Base-by-base conservation (phyloP, 2,329 filamentous ascomycete genomes). In the Verticillium nubilum region DNA sequence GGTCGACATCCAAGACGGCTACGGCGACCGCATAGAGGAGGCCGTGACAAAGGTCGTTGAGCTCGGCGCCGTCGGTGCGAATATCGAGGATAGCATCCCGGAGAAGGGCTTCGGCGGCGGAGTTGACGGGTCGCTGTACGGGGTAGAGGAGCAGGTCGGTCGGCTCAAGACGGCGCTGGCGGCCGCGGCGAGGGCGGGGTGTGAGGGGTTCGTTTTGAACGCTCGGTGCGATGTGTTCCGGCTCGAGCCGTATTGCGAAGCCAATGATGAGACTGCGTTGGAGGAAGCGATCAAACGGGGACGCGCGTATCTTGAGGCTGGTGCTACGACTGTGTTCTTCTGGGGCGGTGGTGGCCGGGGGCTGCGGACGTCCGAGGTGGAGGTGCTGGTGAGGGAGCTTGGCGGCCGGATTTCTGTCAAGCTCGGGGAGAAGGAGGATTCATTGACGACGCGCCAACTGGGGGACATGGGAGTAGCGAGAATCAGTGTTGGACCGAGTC, bases 1-100 rank as follows among this genome's bases (percentile, higher is more conserved):
- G 0, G 81, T 80, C 5, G 85, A 88, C 65, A 67, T 87, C 2
- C 84, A 87, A 68, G 85, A 88, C 64, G 85, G 84, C 0, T 87
- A 86, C 61, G 80, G 78, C 2, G 69, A 76, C 2, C 66, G 67
- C 23, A 74, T 84, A 2, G 76, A 72, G 5, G 74, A 78, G 4
- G 79, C 74, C 0, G 72, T 86, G 2, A 67, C 69, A 5, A 67
- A 66, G 2, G 73, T 80, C 1, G 76, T 87, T n/a, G 67, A 73
- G 3, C 60, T 79, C 0, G 85, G 84, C 0, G 84, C 76, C 0
- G 80, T 81, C 1, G 84, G 85, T 0, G 80, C 78, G 54, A 88
- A 88, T 64, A 74, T 88, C 2, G 85, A 87, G 61, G 85, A 88
- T 59, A 75, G 69, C 54, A 67, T 72, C 25, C 72, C 71, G 3